Conservation (phyloP, 1,284 basidiomycete genomes). For the Heterobasidion parviporum region DNA sequence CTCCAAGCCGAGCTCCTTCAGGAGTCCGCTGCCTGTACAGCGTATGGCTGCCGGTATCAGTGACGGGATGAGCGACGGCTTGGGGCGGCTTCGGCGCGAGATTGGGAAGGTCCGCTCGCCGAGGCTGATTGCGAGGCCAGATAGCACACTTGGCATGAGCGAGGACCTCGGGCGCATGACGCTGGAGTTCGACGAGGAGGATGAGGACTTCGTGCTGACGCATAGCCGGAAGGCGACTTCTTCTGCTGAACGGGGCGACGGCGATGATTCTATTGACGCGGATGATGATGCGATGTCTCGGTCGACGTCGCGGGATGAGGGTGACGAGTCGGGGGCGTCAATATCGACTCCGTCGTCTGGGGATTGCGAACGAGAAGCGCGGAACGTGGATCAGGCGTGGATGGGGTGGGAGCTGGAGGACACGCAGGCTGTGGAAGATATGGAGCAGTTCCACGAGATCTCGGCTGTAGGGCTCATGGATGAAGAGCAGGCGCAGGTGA, state of each 20-base stretch:
- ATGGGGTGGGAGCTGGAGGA: slow-evolving; percentile 46
- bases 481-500: slow-evolving; percentile 33
- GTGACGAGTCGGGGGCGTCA: slow-evolving; percentile 19
- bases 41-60: slow-evolving; percentile 37
- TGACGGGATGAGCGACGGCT: slow-evolving; percentile 51
- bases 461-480: slow-evolving; percentile 53
- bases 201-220: slow-evolving; percentile 43
- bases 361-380: slow-evolving; percentile 21
- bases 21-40: slow-evolving; percentile 49
- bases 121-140: slow-evolving; percentile 15
- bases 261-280: background rate
- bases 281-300: slow-evolving; percentile 17
- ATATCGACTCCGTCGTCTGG: slow-evolving; percentile 31
- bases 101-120: slow-evolving; percentile 39
- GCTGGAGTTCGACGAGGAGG: slow-evolving; percentile 66
- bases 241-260: slow-evolving; percentile 2
- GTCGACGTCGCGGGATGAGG: slow-evolving; percentile 23
- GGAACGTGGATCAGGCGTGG: slow-evolving; percentile 32
- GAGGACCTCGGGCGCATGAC: slow-evolving; percentile 34
- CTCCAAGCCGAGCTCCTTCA: slow-evolving; percentile 32
- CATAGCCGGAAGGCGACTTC: background rate
- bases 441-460: slow-evolving; percentile 57
- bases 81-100: slow-evolving; percentile 46
- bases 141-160: slow-evolving; percentile 9
- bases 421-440: slow-evolving; percentile 50